Conservation (phyloP, 305 asterid species). For the Withania somnifera region DNA sequence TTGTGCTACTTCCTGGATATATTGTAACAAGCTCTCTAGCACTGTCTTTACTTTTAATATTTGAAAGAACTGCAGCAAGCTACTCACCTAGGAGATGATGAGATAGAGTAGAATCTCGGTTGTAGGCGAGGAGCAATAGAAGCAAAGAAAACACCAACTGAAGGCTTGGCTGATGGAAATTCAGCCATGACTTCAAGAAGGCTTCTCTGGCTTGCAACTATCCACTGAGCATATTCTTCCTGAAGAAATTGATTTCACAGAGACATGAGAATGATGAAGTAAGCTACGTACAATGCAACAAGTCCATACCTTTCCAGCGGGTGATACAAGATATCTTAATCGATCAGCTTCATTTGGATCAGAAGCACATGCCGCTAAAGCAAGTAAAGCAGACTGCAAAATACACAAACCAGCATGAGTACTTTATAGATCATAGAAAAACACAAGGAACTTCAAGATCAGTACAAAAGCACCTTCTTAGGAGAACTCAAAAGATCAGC, state of each 20-base stretch:
- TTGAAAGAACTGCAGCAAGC: background rate
- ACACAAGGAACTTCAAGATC: background rate
- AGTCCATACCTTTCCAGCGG: slow-evolving; percentile 84
- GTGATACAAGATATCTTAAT: slow-evolving; percentile 73
- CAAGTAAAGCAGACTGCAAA: slow-evolving; percentile 64
- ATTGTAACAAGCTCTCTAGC: background rate
- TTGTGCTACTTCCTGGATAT: background rate
- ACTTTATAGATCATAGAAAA: background rate
- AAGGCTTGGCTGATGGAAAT: slow-evolving; percentile 71
- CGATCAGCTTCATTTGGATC: slow-evolving; percentile 79
- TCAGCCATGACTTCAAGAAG: slow-evolving; percentile 72
- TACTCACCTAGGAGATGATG: slow-evolving; percentile 68
- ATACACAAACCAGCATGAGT: background rate
- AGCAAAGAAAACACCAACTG: slow-evolving; percentile 76
- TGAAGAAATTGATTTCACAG: slow-evolving; percentile 9
- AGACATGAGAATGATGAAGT: slow-evolving; percentile 5
- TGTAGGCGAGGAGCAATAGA: slow-evolving; percentile 62
- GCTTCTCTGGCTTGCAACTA: slow-evolving; percentile 64
- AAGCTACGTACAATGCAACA: background rate
- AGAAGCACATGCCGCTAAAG: slow-evolving; percentile 75
- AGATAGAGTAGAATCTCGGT: slow-evolving; percentile 70
- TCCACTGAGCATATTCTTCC: slow-evolving; percentile 70
- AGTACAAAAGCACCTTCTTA: slow-evolving; percentile 32
- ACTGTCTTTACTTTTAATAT: background rate
- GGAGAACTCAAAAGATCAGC: slow-evolving; percentile 71